Conservation (phyloP, 495 filamentous ascomycete genomes). For the Aspergillus homomorphus region DNA sequence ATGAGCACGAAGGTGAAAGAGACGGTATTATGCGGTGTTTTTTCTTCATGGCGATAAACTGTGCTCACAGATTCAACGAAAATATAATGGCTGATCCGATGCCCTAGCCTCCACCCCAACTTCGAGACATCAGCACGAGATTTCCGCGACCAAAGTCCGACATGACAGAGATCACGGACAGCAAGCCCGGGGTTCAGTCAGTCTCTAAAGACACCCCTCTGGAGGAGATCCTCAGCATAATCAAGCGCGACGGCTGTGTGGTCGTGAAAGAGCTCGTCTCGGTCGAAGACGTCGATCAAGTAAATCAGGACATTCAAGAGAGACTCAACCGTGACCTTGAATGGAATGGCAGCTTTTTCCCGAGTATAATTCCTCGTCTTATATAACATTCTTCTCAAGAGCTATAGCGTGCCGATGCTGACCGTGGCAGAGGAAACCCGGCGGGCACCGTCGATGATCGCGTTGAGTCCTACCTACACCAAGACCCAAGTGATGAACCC, state of each 20-base stretch:
- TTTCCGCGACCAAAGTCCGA: no score
- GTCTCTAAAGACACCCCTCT: conserved; percentile 9
- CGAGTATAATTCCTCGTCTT: neutral
- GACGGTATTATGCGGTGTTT: neutral
- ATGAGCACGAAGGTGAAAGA: neutral
- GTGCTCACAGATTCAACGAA: neutral
- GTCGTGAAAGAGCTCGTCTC: conserved; percentile 9
- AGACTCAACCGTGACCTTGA: conserved; percentile 11
- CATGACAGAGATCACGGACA: conserved; percentile 61
- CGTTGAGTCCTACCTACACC: conserved; percentile 26
- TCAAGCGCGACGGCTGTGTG: conserved; percentile 16
- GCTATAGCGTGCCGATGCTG: neutral
- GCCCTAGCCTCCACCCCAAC: neutral
- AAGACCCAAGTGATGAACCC: conserved; percentile 23
- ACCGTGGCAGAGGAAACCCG: conserved; percentile 19
- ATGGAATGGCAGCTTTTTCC: conserved; percentile 18
- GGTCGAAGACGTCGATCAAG: conserved; percentile 8
- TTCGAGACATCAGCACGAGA: neutral
- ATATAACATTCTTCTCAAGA: no score
- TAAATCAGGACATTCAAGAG: conserved; percentile 9
- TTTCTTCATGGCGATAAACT: neutral
- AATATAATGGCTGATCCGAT: neutral
- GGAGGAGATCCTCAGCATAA: conserved; percentile 7
- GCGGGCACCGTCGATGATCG: conserved; percentile 22
- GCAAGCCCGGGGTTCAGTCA: conserved; percentile 55